These are phyloP conservation scores for Juglanconis oblonga DNA, from an alignment of 2,329 filamentous ascomycete species.

Conservation along the genomic window DNA sequence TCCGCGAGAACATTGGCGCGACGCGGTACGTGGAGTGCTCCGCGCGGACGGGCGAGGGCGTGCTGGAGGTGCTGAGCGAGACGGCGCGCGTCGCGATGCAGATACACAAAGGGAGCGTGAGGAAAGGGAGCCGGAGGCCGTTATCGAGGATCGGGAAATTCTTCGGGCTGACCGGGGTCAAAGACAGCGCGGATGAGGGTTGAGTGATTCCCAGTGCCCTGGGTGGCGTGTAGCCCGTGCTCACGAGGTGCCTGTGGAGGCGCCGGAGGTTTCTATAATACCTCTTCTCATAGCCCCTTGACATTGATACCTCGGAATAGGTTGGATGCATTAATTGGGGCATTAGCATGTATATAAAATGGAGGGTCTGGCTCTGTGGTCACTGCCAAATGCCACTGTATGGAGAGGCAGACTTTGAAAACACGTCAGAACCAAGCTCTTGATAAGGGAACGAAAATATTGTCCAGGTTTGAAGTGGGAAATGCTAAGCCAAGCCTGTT, in stretches of 20 bases:
- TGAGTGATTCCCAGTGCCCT: background rate
- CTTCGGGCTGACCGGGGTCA: constrained; percentile 6
- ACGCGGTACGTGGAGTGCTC: constrained; percentile 18
- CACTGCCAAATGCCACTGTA: too few species aligned
- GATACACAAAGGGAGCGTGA: constrained; percentile 5
- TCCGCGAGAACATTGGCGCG: constrained; percentile 18
- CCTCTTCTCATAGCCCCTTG: background rate
- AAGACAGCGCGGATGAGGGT: background rate
- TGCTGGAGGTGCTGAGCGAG: constrained; percentile 17
- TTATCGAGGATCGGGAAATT: constrained; percentile 19
- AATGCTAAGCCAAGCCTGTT: too few species aligned
- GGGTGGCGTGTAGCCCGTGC: background rate
- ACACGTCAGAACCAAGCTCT: too few species aligned
- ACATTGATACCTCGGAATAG: background rate
- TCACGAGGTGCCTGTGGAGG: background rate
- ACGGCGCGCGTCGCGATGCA: constrained; percentile 14
- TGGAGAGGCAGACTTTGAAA: too few species aligned
- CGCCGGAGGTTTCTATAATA: background rate
- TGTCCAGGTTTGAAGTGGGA: too few species aligned
- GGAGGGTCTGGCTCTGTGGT: background rate
- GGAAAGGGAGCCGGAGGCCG: constrained; percentile 4
- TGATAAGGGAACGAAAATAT: too few species aligned
- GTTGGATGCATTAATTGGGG: background rate
- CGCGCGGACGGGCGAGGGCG: constrained; percentile 17
- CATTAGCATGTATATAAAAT: background rate